Evolutionary conservation across 441 rosid genomes (phyloP).

Genomic region (Mallotus repandus): DNA sequence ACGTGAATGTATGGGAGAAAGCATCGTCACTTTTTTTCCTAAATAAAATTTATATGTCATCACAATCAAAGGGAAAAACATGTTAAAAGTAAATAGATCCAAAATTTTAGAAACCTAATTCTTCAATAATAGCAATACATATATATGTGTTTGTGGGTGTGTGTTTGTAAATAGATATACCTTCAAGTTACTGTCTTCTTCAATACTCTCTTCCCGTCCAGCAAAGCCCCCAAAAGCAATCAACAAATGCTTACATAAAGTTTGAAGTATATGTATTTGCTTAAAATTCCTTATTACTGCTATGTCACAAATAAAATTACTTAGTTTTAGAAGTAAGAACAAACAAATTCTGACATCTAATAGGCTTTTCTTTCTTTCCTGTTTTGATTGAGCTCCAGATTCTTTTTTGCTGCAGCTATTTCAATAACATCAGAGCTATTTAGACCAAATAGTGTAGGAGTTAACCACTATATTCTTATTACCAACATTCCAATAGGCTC

Average conservation of each 20-base stretch:
- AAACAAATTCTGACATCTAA: not conserved
- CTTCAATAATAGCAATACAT: not conserved
- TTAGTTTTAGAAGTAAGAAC: not conserved
- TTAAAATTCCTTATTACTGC: not conserved
- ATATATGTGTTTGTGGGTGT: not conserved
- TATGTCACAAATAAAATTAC: not conserved
- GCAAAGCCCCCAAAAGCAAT: conserved; percentile 99
- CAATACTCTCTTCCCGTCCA: conserved; percentile 86
- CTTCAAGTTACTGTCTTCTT: conserved; percentile 71
- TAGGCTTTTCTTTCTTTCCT: no score
- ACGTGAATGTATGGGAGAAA: not conserved
- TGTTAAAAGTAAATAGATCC: not conserved
- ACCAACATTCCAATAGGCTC: conserved; percentile 97
- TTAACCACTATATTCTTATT: conserved; percentile 88
- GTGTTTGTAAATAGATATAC: conserved; percentile 26
- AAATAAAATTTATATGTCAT: not conserved
- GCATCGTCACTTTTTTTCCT: not conserved
- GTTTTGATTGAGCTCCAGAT: conserved; percentile 88
- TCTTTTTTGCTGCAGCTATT: conserved; percentile 93
- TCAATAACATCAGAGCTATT: conserved; percentile 90
- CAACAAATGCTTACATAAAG: conserved; percentile 62
- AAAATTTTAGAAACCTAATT: not conserved
- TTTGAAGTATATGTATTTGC: not conserved
- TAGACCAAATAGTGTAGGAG: conserved; percentile 85
- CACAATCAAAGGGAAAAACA: not conserved